These are phyloP conservation scores for Magnolia changhungtana DNA, from an alignment of 164 flowering plant genomes.

Conservation along the genomic window DNA sequence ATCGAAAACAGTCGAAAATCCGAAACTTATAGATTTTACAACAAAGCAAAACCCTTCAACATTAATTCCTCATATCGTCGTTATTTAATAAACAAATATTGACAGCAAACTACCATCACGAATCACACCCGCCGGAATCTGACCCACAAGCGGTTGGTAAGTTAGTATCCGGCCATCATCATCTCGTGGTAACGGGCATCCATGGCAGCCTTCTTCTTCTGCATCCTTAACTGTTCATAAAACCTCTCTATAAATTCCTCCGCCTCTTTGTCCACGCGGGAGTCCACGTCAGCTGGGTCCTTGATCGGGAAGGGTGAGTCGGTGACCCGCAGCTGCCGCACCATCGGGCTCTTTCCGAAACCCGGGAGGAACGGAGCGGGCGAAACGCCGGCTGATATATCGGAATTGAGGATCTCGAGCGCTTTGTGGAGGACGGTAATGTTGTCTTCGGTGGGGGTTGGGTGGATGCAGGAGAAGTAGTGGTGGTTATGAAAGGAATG, in stretches of 20 bases:
- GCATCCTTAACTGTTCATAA: constrained; percentile 56
- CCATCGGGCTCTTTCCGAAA: constrained; percentile 61
- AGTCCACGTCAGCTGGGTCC: constrained; percentile 43
- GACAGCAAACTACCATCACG: neutral
- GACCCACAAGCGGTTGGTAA: neutral
- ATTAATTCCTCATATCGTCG: neutral
- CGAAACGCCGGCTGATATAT: constrained; percentile 22
- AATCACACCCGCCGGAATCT: neutral
- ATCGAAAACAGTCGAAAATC: neutral
- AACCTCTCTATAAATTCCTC: constrained; percentile 75
- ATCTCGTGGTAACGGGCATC: constrained; percentile 5
- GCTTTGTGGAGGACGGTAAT: constrained; percentile 40
- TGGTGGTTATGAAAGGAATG: constrained; percentile 10
- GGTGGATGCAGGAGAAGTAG: neutral
- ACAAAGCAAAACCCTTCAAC: neutral
- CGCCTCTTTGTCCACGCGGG: constrained; percentile 62
- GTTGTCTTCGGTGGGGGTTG: constrained; percentile 22
- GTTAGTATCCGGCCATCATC: neutral
- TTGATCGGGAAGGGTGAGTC: constrained; percentile 82
- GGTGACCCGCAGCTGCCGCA: constrained; percentile 66
- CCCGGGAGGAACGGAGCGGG: constrained; percentile 35
- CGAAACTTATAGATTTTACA: neutral
- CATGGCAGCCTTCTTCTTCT: constrained; percentile 22
- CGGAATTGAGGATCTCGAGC: constrained; percentile 45
- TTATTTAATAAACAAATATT: too few relatives aligned